Conservation (phyloP, 2,329 filamentous ascomycete species). For the Claviceps sp. region DNA sequence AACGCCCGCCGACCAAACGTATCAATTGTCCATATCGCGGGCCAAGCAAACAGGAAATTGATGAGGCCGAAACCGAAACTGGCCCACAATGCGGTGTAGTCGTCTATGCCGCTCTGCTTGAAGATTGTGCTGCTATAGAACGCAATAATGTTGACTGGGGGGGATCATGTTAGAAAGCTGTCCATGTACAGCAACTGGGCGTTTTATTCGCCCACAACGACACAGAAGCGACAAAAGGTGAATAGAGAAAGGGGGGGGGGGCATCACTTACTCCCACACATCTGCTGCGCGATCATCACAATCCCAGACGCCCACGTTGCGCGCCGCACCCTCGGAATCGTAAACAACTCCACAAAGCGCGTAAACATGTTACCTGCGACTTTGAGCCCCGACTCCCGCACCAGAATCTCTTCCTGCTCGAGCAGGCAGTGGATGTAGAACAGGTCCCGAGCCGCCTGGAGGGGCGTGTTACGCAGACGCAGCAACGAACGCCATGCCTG, state of each 20-base stretch:
- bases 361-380: constrained; percentile 31
- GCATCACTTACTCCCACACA: constrained; percentile 31
- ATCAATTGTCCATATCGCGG: constrained; percentile 20
- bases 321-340: constrained; percentile 41
- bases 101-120: constrained; percentile 23
- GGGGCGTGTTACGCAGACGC: constrained; percentile 40
- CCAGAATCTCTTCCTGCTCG: constrained; percentile 16
- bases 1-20: constrained; percentile 12
- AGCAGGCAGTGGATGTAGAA: constrained; percentile 42
- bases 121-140: constrained; percentile 13
- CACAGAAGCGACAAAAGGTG: neutral
- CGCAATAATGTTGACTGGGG: constrained; percentile 31
- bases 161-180: neutral
- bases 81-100: constrained; percentile 17
- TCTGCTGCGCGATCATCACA: constrained; percentile 54
- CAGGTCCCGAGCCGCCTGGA: constrained; percentile 49
- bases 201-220: neutral
- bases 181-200: neutral
- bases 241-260: neutral
- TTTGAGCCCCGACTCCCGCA: constrained; percentile 17
- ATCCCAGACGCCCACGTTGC: constrained; percentile 54
- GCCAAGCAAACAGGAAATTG: constrained; percentile 16
- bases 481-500: constrained; percentile 44
- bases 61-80: constrained; percentile 19
- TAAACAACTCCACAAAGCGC: constrained; percentile 43